A percentile compares a stretch with the other conserved stretches of the same genome.
Evolutionary conservation across 192 early-diverging fungal species (phyloP).

Genomic region (Powellomyces hirtus): DNA sequence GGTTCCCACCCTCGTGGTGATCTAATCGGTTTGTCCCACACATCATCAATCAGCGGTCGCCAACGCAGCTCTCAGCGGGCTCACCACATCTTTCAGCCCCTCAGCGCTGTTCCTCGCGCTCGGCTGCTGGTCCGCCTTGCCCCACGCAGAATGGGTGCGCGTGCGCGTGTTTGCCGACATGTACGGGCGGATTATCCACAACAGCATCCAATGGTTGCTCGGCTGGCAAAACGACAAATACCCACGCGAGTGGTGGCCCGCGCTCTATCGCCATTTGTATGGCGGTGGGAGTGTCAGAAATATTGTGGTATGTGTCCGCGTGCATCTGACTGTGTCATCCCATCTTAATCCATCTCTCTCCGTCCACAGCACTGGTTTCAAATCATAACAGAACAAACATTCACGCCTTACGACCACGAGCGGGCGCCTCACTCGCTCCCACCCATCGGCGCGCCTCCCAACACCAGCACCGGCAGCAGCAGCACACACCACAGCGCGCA

Average conservation of each 20-base stretch:
- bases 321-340: not conserved
- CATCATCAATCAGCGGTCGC: too few species aligned
- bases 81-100: too few species aligned
- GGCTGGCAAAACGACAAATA: constrained; percentile 32
- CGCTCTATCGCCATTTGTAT: constrained; percentile 34
- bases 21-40: not conserved
- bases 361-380: constrained; percentile 37
- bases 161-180: not conserved
- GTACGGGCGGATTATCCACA: constrained; percentile 21
- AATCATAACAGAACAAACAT: constrained; percentile 28
- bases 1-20: not conserved
- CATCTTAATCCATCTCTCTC: not conserved
- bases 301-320: constrained; percentile 24
- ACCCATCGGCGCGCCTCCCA: not conserved
- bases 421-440: not conserved
- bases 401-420: constrained; percentile 25
- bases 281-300: constrained; percentile 24
- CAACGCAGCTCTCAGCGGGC: too few species aligned
- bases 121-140: constrained; percentile 29
- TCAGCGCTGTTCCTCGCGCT: constrained; percentile 14
- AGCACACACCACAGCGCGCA: not conserved
- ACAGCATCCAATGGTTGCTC: constrained; percentile 9
- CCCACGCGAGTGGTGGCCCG: constrained; percentile 1
- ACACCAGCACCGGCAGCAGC: not conserved
- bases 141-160: constrained; percentile 18